A percentile compares a stretch with the other conserved stretches of the same genome.
phyloP scores from a whole-genome alignment of 2,329 filamentous ascomycete genomes.

The Fusarium tricinctum region DNA sequence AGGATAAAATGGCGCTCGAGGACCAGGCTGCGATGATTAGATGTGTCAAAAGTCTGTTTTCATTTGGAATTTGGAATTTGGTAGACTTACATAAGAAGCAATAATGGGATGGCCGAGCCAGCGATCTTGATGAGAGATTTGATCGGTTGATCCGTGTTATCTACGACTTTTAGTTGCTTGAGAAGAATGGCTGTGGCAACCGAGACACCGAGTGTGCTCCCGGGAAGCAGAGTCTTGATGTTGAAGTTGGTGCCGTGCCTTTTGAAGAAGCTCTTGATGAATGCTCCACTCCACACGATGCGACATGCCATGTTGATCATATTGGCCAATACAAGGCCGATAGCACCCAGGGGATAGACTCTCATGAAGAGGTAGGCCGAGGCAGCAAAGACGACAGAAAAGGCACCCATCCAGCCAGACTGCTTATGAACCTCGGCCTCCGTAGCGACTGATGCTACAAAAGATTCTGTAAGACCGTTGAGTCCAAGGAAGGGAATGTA shows the following conservation, averaged over 20 bases:
- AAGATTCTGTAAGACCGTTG: slow-evolving; percentile 93
- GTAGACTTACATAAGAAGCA: slow-evolving; percentile 71
- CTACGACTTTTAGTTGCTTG: slow-evolving; percentile 45
- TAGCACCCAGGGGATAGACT: slow-evolving; percentile 78
- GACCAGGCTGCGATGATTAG: slow-evolving; percentile 61
- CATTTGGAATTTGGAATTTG: slow-evolving; percentile 22
- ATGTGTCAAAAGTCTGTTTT: slow-evolving; percentile 34
- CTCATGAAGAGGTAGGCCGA: slow-evolving; percentile 82
- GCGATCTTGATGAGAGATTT: slow-evolving; percentile 62
- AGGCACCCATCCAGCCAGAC: slow-evolving; percentile 85
- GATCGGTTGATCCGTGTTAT: slow-evolving; percentile 49
- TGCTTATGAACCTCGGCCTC: slow-evolving; percentile 81
- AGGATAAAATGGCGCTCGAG: slow-evolving; percentile 68
- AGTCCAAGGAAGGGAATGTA: slow-evolving; percentile 93
- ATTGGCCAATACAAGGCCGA: slow-evolving; percentile 88
- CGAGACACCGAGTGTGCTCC: slow-evolving; percentile 47
- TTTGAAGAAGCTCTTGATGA: slow-evolving; percentile 76
- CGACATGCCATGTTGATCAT: slow-evolving; percentile 89
- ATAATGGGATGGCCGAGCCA: slow-evolving; percentile 65
- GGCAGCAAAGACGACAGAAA: slow-evolving; percentile 80
- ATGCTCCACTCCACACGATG: slow-evolving; percentile 83
- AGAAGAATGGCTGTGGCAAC: slow-evolving; percentile 50
- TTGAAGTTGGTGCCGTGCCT: slow-evolving; percentile 56
- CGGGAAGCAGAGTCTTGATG: slow-evolving; percentile 49
- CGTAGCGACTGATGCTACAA: slow-evolving; percentile 88